Percentiles rank a stretch among this genome's conserved stretches.
These are phyloP conservation scores for Talaromyces liani DNA, from an alignment of 495 filamentous ascomycete genomes.

Conservation along the genomic window DNA sequence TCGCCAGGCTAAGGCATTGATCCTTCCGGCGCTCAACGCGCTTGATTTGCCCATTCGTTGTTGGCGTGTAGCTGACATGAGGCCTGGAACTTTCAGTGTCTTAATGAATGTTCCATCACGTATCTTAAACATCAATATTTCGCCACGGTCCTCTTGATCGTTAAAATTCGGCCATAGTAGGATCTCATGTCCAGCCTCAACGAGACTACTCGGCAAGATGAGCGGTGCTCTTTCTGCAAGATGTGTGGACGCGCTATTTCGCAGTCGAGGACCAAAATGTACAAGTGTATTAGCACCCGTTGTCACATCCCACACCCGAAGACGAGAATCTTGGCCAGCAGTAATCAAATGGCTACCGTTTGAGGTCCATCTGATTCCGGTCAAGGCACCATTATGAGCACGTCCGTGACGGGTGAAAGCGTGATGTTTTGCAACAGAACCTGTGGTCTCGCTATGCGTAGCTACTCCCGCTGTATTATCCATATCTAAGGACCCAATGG, in stretches of 20 bases:
- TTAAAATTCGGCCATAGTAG: conserved; percentile 71
- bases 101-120: conserved; percentile 68
- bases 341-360: conserved; percentile 68
- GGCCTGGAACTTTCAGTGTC: conserved; percentile 54
- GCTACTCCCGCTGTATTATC: conserved; percentile 65
- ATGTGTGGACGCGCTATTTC: conserved; percentile 49
- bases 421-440: conserved; percentile 30
- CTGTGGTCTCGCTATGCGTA: conserved; percentile 17
- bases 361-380: conserved; percentile 76
- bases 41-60: conserved; percentile 22
- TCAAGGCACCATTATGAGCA: conserved; percentile 72
- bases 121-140: conserved; percentile 67
- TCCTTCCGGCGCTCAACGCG: conserved; percentile 44
- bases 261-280: conserved; percentile 72
- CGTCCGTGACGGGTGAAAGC: conserved; percentile 42
- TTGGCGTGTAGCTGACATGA: conserved; percentile 30
- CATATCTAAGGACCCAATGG: conserved; percentile 69
- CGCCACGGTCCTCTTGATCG: conserved; percentile 46
- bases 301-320: conserved; percentile 75
- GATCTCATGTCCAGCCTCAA: conserved; percentile 46
- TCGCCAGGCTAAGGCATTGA: conserved; percentile 67
- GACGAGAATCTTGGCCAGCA: conserved; percentile 69
- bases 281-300: conserved; percentile 77
- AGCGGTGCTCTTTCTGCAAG: conserved; percentile 57
- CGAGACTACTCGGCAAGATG: conserved; percentile 46